These are phyloP conservation scores for Cladophialophora chaetospira DNA, from an alignment of 2,329 filamentous ascomycete species.

Conservation along the genomic window DNA sequence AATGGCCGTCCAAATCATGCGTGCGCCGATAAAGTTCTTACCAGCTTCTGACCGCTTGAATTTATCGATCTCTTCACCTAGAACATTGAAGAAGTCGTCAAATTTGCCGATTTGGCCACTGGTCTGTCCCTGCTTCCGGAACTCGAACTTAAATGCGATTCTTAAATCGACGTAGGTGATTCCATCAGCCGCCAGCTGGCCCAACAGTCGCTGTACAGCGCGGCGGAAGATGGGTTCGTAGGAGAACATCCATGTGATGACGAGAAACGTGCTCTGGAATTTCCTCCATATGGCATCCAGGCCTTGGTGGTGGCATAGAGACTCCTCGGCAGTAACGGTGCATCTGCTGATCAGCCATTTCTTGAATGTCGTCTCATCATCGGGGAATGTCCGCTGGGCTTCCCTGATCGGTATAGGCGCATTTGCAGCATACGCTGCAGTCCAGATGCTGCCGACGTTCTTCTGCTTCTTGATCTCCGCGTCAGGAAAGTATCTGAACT, in stretches of 20 bases:
- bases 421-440: conserved; percentile 59
- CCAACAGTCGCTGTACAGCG: conserved; percentile 72
- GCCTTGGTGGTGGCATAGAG: conserved; percentile 77
- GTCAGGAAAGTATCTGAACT: conserved; percentile 32
- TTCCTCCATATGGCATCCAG: conserved; percentile 83
- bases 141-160: conserved; percentile 72
- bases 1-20: conserved; percentile 81
- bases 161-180: conserved; percentile 83
- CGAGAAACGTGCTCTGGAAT: conserved; percentile 72
- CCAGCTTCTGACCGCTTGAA: conserved; percentile 75
- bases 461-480: conserved; percentile 29
- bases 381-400: conserved; percentile 74
- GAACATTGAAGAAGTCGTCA: conserved; percentile 68
- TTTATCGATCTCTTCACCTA: conserved; percentile 74
- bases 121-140: conserved; percentile 66
- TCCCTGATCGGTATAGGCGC: conserved; percentile 60
- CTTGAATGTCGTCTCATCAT: conserved; percentile 70
- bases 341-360: conserved; percentile 74
- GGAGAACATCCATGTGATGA: conserved; percentile 73
- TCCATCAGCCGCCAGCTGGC: conserved; percentile 74
- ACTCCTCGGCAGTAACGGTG: conserved; percentile 71
- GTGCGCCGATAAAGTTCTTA: conserved; percentile 78
- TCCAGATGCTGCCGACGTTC: conserved; percentile 60
- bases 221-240: conserved; percentile 87
- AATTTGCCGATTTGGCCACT: conserved; percentile 53